Conservation (phyloP, 495 filamentous ascomycete species). For the Aspergillus sclerotioniger region DNA sequence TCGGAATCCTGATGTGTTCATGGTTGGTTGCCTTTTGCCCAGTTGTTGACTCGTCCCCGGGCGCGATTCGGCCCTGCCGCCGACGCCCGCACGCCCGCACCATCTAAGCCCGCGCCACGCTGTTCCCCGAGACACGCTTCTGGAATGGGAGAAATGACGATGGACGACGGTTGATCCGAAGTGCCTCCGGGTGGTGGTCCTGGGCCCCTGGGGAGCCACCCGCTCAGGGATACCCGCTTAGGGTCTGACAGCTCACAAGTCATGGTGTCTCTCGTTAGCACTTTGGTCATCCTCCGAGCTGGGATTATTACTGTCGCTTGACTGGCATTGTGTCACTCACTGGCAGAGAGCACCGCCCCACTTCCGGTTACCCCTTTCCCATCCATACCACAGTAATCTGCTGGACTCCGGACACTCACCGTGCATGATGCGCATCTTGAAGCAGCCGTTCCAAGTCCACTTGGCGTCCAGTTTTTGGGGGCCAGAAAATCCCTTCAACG, state of each 20-base stretch:
- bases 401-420: background rate
- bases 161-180: background rate
- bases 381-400: background rate
- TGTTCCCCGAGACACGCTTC: background rate
- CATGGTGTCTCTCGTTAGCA: slow-evolving; percentile 1
- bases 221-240: background rate
- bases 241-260: slow-evolving; percentile 4
- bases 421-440: background rate
- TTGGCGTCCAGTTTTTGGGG: background rate
- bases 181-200: background rate
- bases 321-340: background rate
- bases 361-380: background rate
- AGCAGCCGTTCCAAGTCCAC: background rate
- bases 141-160: background rate
- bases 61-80: slow-evolving; percentile 1
- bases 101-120: slow-evolving; percentile 4
- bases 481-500: background rate
- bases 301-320: background rate
- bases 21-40: slow-evolving; percentile 1
- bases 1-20: background rate
- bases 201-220: background rate
- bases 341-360: background rate
- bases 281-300: slow-evolving; percentile 4
- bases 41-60: background rate
- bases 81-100: background rate